Evolutionary conservation across 228 moss, liverwort and hornwort species (phyloP).

Genomic region (Sphagnum magellanicum): DNA sequence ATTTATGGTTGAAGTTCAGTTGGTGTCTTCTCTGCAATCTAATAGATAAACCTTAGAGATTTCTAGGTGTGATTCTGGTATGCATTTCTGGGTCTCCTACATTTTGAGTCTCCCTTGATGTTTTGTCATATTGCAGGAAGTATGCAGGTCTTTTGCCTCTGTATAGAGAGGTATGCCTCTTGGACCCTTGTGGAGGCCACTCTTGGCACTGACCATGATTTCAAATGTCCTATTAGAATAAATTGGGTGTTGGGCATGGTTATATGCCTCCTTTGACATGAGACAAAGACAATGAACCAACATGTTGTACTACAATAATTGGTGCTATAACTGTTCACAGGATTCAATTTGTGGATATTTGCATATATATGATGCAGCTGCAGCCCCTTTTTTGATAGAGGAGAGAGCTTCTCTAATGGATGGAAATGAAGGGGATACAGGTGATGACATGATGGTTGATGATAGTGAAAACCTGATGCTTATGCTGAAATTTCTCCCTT

Average conservation of each 20-base stretch:
- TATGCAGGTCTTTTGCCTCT: conserved; percentile 78
- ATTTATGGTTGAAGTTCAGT: too few species aligned
- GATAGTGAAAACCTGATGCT: conserved; percentile 83
- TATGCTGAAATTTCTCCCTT: conserved; percentile 94
- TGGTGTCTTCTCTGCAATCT: too few species aligned
- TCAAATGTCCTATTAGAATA: background rate
- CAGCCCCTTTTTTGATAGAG: conserved; percentile 13
- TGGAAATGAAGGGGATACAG: conserved; percentile 26
- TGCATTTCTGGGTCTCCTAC: too few species aligned
- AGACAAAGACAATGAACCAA: background rate
- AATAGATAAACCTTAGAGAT: too few species aligned
- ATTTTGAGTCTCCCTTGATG: too few species aligned
- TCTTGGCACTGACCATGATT: background rate
- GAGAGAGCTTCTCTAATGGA: conserved; percentile 9
- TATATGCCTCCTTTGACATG: background rate
- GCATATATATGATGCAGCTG: conserved; percentile 16
- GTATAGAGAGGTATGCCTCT: conserved; percentile 58
- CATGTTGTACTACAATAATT: background rate
- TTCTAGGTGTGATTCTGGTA: too few species aligned
- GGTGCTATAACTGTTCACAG: conserved; percentile 21
- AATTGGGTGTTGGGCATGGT: background rate
- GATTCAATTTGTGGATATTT: conserved; percentile 79
- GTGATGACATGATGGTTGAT: conserved; percentile 38
- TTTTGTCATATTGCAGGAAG: conserved; percentile 33
- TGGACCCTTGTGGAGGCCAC: too few species aligned